Evolutionary conservation across 768 basidiomycete genomes (phyloP), one percentile per base, ranked within the genome.

Genomic region (Auricularia heimuer): DNA sequence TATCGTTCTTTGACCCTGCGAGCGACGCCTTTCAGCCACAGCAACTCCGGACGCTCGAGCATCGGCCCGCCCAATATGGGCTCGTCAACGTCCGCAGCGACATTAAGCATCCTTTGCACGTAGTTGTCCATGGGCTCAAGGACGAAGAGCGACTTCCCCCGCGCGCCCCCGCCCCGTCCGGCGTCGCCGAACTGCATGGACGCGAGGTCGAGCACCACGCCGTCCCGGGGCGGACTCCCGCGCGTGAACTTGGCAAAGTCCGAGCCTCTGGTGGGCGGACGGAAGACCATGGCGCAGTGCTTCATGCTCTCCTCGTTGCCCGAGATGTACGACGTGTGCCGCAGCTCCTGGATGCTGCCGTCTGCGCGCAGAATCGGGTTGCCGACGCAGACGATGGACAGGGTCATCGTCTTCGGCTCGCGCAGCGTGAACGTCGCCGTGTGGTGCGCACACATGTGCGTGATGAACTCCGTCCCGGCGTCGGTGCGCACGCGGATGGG

Each of bases 141-240:
- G 3, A 63, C 64, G 24, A 70, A 67, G 3, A 62, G 63, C 12
- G 65, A 58, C 44, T 66, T 67, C 2, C 29, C 29, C 29, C 68
- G 69, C 3, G 64, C 64, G n/a, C 34, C 10, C 14, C 62, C 29
- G 3, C 70, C 70, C 4, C 70, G 66, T 8, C 70, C 70, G 11
- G 54, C 62, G 45, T 69, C 69, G 16, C 70, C 70, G 54, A 71
- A 71, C 54, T 71, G 70, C 65, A 71, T 65, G 16, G 70, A 70
- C 21, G 68, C 62, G 16, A 69, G 60, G 39, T 71, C 70, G 1
- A 70, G 62, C 0, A 70, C 42, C 4, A 37, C 34, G 29, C 54
- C 21, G 6, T 18, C 39, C 3, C 8, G 39, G 8, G 39, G 39
- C 39, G 39, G 39, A 7, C 8, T 14, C 8, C 39, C 39, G 39